Base-by-base conservation (phyloP, 139 green algal species). In the Tetradesmus obliquus region DNA sequence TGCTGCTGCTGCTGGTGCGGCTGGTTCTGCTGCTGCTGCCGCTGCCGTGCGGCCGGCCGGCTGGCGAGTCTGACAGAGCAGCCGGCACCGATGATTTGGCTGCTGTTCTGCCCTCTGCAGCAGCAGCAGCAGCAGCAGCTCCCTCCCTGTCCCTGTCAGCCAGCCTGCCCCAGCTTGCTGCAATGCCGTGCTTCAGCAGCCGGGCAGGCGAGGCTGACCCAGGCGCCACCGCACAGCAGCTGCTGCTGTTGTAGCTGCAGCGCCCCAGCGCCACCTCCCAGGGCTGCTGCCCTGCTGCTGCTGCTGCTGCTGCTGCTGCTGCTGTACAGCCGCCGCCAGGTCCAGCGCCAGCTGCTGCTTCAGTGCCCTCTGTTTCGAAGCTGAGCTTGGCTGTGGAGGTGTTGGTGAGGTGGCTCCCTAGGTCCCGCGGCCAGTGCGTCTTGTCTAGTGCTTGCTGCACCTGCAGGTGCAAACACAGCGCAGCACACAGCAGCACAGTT, bases 391-490 rank as follows among this genome's bases (percentile, higher is more conserved):
- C 5, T 17, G 6, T 88, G 3, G 19, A n/a, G 74, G 5, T 62
- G 32, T 10, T 45, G 45, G 3, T 53, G 20, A 45, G 45, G 20
- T 15, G 72, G 32, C 60, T 10, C 1, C 51, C 53, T 8, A 84
- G 13, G 5, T 90, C 86, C 24, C 86, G 17, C 2, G 84, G 86
- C 86, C 86, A 90, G 54, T 83, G 72, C 9, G 54, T 83, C 71
- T 72, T 90, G 53, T 90, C 66, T 17, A 90, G 86, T 13, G 86
- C 86, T 53, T 84, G 86, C 71, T 90, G 69, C 69, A 90, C 86
- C 86, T 90, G 86, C 32, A 81, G 13, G 20, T 72, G 54, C 22
- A n/a, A 66, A 45, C 32, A 45, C 5, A 57, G 3, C 2, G 22
- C 7, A 79, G 4, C 79, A 84, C 9, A 9, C 9, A 84, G 1